A percentile compares a stretch with the other conserved stretches of the same genome.
Evolutionary conservation across 768 basidiomycete genomes (phyloP).

Genomic region (Hydnomerulius pinastri): DNA sequence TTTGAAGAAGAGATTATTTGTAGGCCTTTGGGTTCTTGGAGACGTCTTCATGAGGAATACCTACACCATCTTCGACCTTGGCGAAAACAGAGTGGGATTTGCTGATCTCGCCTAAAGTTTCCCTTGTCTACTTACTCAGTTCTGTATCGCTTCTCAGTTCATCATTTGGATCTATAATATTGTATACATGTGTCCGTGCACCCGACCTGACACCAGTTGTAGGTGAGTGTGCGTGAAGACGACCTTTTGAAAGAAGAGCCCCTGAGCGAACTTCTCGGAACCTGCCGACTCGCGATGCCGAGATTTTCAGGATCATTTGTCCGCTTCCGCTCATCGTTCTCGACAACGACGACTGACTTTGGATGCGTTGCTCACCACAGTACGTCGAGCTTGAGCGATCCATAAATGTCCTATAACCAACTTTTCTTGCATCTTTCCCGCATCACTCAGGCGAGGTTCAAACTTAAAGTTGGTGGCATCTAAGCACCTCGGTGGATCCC

Average conservation of each 20-base stretch:
- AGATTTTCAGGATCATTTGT: no score
- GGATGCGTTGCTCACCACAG: neutral
- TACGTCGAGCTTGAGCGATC: neutral
- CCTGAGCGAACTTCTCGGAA: no score
- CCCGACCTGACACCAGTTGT: no score
- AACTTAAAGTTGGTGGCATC: neutral
- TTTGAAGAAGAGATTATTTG: no score
- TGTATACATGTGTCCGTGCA: no score
- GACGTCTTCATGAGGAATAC: conserved; percentile 41
- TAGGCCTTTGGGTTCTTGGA: conserved; percentile 30
- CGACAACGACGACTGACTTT: neutral
- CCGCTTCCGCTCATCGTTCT: no score
- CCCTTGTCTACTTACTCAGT: no score
- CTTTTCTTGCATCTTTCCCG: neutral
- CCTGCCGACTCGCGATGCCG: no score
- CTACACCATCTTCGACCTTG: conserved; percentile 41
- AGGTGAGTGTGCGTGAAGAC: no score
- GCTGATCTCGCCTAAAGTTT: conserved; percentile 17
- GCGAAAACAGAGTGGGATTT: conserved; percentile 35
- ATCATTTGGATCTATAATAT: no score
- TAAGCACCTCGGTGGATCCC: neutral
- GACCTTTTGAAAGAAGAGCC: no score
- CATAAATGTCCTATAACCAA: neutral
- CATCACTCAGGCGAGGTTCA: neutral
- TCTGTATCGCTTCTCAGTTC: no score